Evolutionary conservation across 164 flowering plant genomes (phyloP), one percentile per base, ranked within the genome.

Genomic region (Kingdonia uniflora): DNA sequence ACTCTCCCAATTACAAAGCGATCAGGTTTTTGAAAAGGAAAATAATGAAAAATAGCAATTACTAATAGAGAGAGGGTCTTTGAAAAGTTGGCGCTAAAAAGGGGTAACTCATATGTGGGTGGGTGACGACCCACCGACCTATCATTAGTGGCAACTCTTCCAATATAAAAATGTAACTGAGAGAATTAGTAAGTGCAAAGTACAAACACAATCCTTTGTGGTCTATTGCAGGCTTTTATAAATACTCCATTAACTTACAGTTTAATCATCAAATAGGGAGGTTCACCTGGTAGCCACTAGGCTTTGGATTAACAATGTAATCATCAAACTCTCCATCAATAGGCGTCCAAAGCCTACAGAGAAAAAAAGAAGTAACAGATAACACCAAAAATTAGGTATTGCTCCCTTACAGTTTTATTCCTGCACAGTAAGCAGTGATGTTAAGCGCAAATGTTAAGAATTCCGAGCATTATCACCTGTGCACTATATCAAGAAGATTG

Each of bases 281-380:
- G 42, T 42, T 66, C 45, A 85, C 97, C 97, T 90, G 97, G 76
- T 90, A 90, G 42, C 97, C 97, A 75, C 95, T 90, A 57, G 81
- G 85, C 74, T 90, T 90, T 39, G 97, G 97, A 67, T 90, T 90
- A 48, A 90, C 85, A 61, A 90, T 77, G 67, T 90, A 90, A 65
- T 90, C 97, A 72, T 90, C 97, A 70, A 90, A 79, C 71, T 90
- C 95, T 43, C 97, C 95, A 71, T 85, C 86, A 61, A 90, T 83
- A 4, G 97, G 95, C 47, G 76, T 71, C 95, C 97, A 90, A 51
- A 90, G 82, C 73, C 97, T 90, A 81, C 72, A 76, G 10, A 49
- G 7, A 5, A 41, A 5, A 7, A 12, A 47, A 7, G 23, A 20
- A 8, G 23, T 47, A 47, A 3, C 11, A 47, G 10, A 29, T 4